Conservation (phyloP, 2,329 filamentous ascomycete species). For the Botrytis cinerea region DNA sequence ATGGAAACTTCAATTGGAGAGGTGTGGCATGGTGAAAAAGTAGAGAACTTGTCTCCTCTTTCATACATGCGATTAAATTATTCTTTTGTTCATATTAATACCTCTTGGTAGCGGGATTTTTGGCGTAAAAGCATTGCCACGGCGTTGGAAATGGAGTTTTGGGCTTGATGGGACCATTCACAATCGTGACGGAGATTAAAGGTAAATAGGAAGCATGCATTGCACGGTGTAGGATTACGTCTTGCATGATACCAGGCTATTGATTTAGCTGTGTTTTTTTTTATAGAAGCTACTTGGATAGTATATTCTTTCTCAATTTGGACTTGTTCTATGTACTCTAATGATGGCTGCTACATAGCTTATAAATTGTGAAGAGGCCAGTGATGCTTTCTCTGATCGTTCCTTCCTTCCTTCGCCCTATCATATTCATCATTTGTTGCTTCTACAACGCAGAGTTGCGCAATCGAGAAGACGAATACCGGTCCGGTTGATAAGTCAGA, state of each 20-base stretch:
- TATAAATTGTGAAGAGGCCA: neutral
- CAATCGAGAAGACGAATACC: neutral
- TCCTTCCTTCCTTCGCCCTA: neutral
- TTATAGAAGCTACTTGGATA: neutral
- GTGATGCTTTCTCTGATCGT: neutral
- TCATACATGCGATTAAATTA: neutral
- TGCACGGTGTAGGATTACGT: slow-evolving; percentile 3
- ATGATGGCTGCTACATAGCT: neutral
- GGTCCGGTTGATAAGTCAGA: neutral
- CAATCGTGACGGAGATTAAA: neutral
- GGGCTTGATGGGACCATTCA: neutral
- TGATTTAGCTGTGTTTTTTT: neutral
- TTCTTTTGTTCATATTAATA: slow-evolving; percentile 13
- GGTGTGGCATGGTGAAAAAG: slow-evolving; percentile 41
- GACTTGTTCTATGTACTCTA: neutral
- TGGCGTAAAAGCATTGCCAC: slow-evolving; percentile 3
- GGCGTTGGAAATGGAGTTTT: slow-evolving; percentile 4
- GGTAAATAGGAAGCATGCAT: neutral
- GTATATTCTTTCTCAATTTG: neutral
- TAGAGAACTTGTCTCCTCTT: neutral
- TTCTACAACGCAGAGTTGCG: neutral
- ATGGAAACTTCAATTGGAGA: slow-evolving; percentile 66
- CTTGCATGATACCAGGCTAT: slow-evolving; percentile 10
- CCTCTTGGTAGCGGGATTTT: neutral
- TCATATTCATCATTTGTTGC: neutral